Conservation (phyloP, 441 rosid species). For the Corymbia calophylla region DNA sequence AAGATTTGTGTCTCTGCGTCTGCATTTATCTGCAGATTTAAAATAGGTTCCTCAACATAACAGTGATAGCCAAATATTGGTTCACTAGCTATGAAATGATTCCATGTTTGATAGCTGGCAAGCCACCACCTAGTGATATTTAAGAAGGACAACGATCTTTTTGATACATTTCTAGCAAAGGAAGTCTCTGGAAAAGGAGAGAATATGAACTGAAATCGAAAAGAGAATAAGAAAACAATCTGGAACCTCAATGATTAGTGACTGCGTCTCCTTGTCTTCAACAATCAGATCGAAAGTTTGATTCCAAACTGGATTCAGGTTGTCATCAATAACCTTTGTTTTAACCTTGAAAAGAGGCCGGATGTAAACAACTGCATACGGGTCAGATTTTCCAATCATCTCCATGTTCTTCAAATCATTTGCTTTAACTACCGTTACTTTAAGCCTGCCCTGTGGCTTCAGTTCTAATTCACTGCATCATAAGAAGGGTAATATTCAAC, state of each 20-base stretch:
- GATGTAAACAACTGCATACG: constrained; percentile 62
- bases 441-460: constrained; percentile 85
- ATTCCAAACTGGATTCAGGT: constrained; percentile 93
- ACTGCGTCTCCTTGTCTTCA: constrained; percentile 96
- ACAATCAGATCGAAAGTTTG: constrained; percentile 76
- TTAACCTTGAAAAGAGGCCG: constrained; percentile 86
- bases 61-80: neutral
- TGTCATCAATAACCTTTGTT: constrained; percentile 65
- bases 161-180: neutral
- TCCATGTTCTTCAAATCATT: constrained; percentile 94
- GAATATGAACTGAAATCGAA: neutral
- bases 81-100: neutral
- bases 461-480: constrained; percentile 82
- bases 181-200: neutral
- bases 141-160: neutral
- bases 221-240: neutral
- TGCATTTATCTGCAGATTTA: neutral
- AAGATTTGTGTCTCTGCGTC: neutral
- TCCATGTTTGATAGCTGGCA: neutral
- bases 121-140: neutral
- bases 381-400: constrained; percentile 97
- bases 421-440: constrained; percentile 57
- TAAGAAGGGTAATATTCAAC: neutral
- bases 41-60: neutral
- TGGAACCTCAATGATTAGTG: constrained; percentile 60